Conservation (phyloP, 768 basidiomycete species). For the Psilocybe cyanescens region DNA sequence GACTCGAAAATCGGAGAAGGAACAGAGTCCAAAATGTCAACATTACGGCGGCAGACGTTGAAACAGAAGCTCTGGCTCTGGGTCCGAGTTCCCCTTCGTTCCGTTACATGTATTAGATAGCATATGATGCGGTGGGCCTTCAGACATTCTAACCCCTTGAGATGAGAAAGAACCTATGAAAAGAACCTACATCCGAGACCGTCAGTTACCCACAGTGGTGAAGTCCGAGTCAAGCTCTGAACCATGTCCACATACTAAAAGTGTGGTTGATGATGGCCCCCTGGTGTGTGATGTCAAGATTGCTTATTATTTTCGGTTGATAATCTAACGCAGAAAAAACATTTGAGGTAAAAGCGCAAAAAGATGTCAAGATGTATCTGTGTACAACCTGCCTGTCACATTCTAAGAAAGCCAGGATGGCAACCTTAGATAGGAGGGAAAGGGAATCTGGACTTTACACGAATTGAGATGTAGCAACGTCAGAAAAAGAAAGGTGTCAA, state of each 20-base stretch:
- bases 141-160: background rate
- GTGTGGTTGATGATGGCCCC: background rate
- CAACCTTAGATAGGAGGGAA: constrained; percentile 12
- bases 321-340: constrained; percentile 41
- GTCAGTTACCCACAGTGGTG: constrained; percentile 12
- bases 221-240: constrained; percentile 19
- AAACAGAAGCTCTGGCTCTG: constrained; percentile 44
- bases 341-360: constrained; percentile 34
- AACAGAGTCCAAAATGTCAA: constrained; percentile 44
- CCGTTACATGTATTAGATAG: constrained; percentile 49
- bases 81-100: constrained; percentile 46
- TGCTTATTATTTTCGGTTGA: constrained; percentile 31
- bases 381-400: constrained; percentile 44
- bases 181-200: constrained; percentile 11
- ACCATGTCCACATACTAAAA: constrained; percentile 13
- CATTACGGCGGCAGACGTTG: constrained; percentile 45
- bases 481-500: constrained; percentile 36
- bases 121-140: background rate
- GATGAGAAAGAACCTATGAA: constrained; percentile 6
- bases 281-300: constrained; percentile 17
- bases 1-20: constrained; percentile 47
- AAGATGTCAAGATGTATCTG: constrained; percentile 32
- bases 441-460: constrained; percentile 28
- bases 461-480: constrained; percentile 28
- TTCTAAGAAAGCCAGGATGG: constrained; percentile 23